Evolutionary conservation across 805 yeast genomes (phyloP).

Genomic region (Lachancea kluyveri): DNA sequence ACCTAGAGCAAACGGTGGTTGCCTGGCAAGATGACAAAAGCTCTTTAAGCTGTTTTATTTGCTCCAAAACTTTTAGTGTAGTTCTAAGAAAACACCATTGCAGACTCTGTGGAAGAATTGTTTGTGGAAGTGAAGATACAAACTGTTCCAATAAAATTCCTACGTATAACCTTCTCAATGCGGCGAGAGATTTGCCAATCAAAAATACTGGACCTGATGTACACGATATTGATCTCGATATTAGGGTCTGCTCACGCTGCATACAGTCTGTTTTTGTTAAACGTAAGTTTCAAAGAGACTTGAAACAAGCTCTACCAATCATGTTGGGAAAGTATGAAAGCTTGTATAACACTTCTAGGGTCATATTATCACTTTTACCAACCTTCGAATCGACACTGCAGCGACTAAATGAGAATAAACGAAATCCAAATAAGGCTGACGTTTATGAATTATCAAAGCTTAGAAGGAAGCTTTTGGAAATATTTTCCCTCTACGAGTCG

Average conservation of each 20-base stretch:
- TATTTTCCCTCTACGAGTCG: slow-evolving; percentile 46
- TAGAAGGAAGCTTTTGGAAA: slow-evolving; percentile 40
- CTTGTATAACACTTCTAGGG: slow-evolving; percentile 33
- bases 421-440: slow-evolving; percentile 27
- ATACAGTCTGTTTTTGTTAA: slow-evolving; percentile 53
- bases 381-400: slow-evolving; percentile 35
- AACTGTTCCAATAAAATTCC: slow-evolving; percentile 76
- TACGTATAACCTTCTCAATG: slow-evolving; percentile 25
- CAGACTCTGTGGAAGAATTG: slow-evolving; percentile 75
- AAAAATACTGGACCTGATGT: slow-evolving; percentile 12
- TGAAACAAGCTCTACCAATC: slow-evolving; percentile 28
- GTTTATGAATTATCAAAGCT: slow-evolving; percentile 34
- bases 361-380: slow-evolving; percentile 38
- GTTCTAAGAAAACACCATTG: slow-evolving; percentile 81
- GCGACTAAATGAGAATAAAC: slow-evolving; percentile 17
- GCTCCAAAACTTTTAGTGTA: slow-evolving; percentile 52
- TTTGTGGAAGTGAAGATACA: slow-evolving; percentile 59
- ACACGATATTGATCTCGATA: slow-evolving; percentile 23
- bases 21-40: slow-evolving; percentile 59
- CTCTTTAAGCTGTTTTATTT: slow-evolving; percentile 53
- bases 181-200: slow-evolving; percentile 23
- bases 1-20: slow-evolving; percentile 42
- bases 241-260: slow-evolving; percentile 69
- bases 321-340: slow-evolving; percentile 37
- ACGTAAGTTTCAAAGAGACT: slow-evolving; percentile 42